Base-by-base conservation (phyloP, 2,329 filamentous ascomycete species). In the Aureobasidium sp. region DNA sequence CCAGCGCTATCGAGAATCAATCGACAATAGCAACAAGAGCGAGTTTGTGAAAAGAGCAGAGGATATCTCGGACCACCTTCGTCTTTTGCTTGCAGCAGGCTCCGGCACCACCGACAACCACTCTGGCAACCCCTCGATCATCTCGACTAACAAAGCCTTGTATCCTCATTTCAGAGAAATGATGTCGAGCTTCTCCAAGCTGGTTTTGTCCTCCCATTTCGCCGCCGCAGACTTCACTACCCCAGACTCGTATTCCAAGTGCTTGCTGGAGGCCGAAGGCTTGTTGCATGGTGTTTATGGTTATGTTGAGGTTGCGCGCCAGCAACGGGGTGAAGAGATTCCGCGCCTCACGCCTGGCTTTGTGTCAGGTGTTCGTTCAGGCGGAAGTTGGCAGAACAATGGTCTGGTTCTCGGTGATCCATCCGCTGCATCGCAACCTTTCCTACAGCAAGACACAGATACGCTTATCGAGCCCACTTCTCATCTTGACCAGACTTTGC, bases 161-260 rank as follows among this genome's bases (percentile, higher is more conserved):
- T 97, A 97, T 71, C 94, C 94, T 27, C 92, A 97, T 75, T 99
- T 99, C 76, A 83, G 94, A 60, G 94, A 97, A 72, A 97, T 97
- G 87, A 99, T 99, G 94, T 97, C 94, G 48, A 92, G 96, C 69
- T 99, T 99, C 74, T 97, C 94, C n/a, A 99, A 99, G 74, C 81
- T 99, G 11, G 94, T 99, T 48, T 87, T 99, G 53, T 99, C 94
- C 2, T 97, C 94, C 15, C 94, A 99, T 72, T 97, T 99, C 72
- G 94, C 94, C 42, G 91, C 93, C 6, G 90, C 93, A 37, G 94
- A 99, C 76, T 97, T 91, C 85, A 92, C 93, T 9, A 91, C 93
- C 60, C 87, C 90, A 17, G 94, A 99, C 74, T 95, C 93, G 0
- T 89, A 93, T 64, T 88, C 94, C 60, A 99, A 99, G 73, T 99